Evolutionary conservation across 805 yeast genomes (phyloP).

Genomic region (Komagataella mondaviorum): DNA sequence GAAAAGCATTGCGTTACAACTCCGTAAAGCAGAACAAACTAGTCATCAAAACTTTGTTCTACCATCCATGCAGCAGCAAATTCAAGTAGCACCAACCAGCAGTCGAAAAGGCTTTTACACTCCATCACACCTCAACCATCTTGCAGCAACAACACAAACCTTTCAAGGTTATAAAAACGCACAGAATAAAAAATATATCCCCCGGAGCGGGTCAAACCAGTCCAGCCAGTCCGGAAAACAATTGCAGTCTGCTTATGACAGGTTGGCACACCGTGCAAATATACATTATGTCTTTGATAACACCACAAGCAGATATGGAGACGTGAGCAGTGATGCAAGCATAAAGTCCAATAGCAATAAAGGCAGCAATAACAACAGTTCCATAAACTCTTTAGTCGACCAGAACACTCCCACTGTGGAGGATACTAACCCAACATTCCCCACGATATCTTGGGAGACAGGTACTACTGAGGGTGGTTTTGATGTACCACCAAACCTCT

Average conservation of each 20-base stretch:
- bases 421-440: not conserved
- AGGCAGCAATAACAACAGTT: not conserved
- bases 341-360: not conserved
- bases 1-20: not conserved
- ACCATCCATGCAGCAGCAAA: not conserved
- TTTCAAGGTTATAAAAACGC: not conserved
- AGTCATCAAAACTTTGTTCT: not conserved
- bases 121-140: not conserved
- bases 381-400: not conserved
- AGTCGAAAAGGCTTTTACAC: not conserved
- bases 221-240: not conserved
- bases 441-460: not conserved
- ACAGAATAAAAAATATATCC: not conserved
- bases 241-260: not conserved
- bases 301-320: conserved; percentile 20
- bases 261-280: conserved; percentile 5
- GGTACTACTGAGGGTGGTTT: not conserved
- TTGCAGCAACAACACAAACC: not conserved
- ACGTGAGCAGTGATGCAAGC: conserved; percentile 9
- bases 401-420: not conserved
- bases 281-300: conserved; percentile 12
- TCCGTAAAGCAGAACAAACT: not conserved
- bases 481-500: not conserved
- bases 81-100: not conserved
- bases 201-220: not conserved